Conservation (phyloP, 2,329 filamentous ascomycete species). For the Gaeumannomyces tritici region DNA sequence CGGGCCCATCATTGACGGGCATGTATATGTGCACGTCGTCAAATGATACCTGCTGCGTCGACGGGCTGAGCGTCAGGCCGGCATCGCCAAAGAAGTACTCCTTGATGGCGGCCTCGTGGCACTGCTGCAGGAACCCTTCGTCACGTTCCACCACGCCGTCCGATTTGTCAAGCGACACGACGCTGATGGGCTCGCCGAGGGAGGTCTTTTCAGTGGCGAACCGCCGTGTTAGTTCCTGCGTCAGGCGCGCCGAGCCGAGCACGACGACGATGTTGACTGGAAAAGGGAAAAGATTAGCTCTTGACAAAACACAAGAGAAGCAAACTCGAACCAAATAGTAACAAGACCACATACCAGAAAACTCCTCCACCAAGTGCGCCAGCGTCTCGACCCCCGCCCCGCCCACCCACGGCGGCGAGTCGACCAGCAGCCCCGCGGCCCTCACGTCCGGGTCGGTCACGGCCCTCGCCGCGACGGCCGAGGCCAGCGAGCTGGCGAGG, state of each 20-base stretch:
- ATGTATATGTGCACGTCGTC: slow-evolving; percentile 65
- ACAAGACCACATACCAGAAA: slow-evolving; percentile 30
- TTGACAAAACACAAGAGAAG: too few species aligned
- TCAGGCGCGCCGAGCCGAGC: slow-evolving; percentile 68
- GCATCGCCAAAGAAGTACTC: slow-evolving; percentile 91
- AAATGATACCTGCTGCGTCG: slow-evolving; percentile 78
- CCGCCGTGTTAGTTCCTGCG: slow-evolving; percentile 62
- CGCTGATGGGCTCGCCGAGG: slow-evolving; percentile 58
- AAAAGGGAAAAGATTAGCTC: slow-evolving; percentile 18
- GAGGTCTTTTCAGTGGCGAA: slow-evolving; percentile 49
- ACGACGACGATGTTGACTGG: slow-evolving; percentile 72
- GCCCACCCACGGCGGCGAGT: slow-evolving; percentile 64
- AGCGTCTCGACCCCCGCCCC: slow-evolving; percentile 62
- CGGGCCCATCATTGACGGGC: slow-evolving; percentile 35
- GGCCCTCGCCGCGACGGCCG: slow-evolving; percentile 68
- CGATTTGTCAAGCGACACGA: slow-evolving; percentile 75
- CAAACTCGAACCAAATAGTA: too few species aligned
- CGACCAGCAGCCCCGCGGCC: slow-evolving; percentile 72
- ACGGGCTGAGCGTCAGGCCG: slow-evolving; percentile 70
- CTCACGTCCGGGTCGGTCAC: slow-evolving; percentile 65
- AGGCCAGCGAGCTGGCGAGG: slow-evolving; percentile 65
- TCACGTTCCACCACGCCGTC: slow-evolving; percentile 76
- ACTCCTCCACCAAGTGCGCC: slow-evolving; percentile 59
- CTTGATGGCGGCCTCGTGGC: slow-evolving; percentile 68
- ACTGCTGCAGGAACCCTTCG: slow-evolving; percentile 60